Percentiles rank a stretch among this genome's conserved stretches.
These are phyloP conservation scores for Melampsora larici-populina DNA, from an alignment of 1,284 basidiomycete genomes.

Conservation along the genomic window DNA sequence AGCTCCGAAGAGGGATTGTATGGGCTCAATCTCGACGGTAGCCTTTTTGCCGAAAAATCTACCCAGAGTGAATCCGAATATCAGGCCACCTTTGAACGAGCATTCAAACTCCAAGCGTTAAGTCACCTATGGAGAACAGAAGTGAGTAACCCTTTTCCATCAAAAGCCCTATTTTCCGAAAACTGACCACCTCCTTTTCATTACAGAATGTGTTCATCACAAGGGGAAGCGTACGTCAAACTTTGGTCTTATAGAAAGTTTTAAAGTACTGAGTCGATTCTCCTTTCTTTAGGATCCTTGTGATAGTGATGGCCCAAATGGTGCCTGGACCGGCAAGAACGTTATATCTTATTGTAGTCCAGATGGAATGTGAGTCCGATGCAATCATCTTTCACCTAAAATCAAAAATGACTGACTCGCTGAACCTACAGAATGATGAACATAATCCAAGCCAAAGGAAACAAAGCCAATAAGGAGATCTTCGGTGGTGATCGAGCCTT, in stretches of 20 bases:
- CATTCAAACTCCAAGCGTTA: slow-evolving; percentile 38
- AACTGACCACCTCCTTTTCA: neutral
- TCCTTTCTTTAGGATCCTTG: slow-evolving; percentile 31
- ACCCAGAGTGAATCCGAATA: slow-evolving; percentile 19
- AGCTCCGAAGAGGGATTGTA: slow-evolving; percentile 31
- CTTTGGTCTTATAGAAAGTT: neutral
- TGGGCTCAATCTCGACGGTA: slow-evolving; percentile 37
- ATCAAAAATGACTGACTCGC: neutral
- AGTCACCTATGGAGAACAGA: slow-evolving; percentile 37
- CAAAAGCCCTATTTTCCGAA: neutral
- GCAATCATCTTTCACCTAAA: neutral
- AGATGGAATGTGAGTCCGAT: slow-evolving; percentile 35
- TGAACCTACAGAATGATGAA: slow-evolving; percentile 26
- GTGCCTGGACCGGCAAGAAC: slow-evolving; percentile 28
- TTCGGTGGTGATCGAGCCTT: slow-evolving; percentile 34
- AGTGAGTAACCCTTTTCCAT: slow-evolving; percentile 5
- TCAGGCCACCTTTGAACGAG: slow-evolving; percentile 33
- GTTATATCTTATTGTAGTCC: slow-evolving; percentile 42
- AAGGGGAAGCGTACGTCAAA: slow-evolving; percentile 36
- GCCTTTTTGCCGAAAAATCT: slow-evolving; percentile 22
- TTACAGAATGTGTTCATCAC: slow-evolving; percentile 40
- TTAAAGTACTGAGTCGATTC: neutral
- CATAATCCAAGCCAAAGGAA: slow-evolving; percentile 37
- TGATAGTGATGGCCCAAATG: slow-evolving; percentile 37
- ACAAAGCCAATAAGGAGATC: slow-evolving; percentile 12